A percentile compares a stretch with the other conserved stretches of the same genome.
These are phyloP conservation scores for Cyberlindnera nakhonratchasimensis DNA, from an alignment of 805 yeast genomes.

Conservation along the genomic window DNA sequence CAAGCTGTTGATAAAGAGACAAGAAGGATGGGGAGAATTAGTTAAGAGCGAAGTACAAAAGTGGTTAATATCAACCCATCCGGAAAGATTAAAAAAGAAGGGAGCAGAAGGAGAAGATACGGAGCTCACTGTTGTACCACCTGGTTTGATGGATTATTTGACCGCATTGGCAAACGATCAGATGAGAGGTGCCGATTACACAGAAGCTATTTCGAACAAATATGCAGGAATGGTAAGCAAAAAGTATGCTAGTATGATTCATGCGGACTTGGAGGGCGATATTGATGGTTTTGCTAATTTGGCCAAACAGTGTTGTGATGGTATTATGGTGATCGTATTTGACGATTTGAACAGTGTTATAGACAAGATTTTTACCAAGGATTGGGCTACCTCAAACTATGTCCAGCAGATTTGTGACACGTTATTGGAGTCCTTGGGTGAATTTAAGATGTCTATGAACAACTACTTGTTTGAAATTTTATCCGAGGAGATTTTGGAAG, in stretches of 20 bases:
- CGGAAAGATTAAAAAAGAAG: slow-evolving; percentile 19
- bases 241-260: slow-evolving; percentile 57
- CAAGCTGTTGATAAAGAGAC: slow-evolving; percentile 55
- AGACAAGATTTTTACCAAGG: slow-evolving; percentile 56
- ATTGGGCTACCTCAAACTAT: slow-evolving; percentile 58
- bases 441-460: slow-evolving; percentile 51
- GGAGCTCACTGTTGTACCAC: slow-evolving; percentile 47
- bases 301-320: slow-evolving; percentile 59
- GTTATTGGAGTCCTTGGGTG: slow-evolving; percentile 68
- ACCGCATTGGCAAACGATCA: slow-evolving; percentile 86
- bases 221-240: slow-evolving; percentile 64
- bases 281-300: slow-evolving; percentile 77
- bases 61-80: slow-evolving; percentile 26
- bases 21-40: slow-evolving; percentile 54
- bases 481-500: slow-evolving; percentile 51
- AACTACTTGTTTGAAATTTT: slow-evolving; percentile 52
- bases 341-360: slow-evolving; percentile 68
- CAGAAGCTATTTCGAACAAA: slow-evolving; percentile 66
- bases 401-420: slow-evolving; percentile 68
- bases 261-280: slow-evolving; percentile 54
- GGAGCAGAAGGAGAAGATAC: slow-evolving; percentile 32
- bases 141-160: slow-evolving; percentile 77
- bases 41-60: slow-evolving; percentile 51
- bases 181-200: slow-evolving; percentile 62
- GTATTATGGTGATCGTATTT: slow-evolving; percentile 56